phyloP scores from a whole-genome alignment of 2,329 filamentous ascomycete species.

The Juglanconis sp. region DNA sequence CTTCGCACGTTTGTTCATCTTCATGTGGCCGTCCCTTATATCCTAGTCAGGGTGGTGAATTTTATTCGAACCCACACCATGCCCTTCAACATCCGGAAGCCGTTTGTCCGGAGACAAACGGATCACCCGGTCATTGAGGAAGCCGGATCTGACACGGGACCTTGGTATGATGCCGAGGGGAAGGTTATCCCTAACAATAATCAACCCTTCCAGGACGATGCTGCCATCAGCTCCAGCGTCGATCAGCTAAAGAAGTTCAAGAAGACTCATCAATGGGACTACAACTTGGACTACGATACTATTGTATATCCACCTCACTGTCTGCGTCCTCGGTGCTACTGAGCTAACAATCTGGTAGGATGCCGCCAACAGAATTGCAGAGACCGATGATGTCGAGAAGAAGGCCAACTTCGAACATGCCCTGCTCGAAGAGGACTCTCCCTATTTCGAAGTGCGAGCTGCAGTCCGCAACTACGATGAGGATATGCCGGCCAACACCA shows the following conservation, averaged over 20 bases:
- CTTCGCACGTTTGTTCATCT: too few relatives aligned
- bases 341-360: background rate
- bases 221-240: conserved; percentile 4
- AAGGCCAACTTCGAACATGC: conserved; percentile 15
- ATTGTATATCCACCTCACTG: conserved; percentile 6
- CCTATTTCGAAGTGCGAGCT: conserved; percentile 25
- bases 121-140: conserved; percentile 11
- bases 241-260: conserved; percentile 16
- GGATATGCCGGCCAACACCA: conserved; percentile 15
- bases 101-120: conserved; percentile 9
- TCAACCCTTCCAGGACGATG: background rate
- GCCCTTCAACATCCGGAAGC: conserved; percentile 11
- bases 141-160: background rate
- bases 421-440: conserved; percentile 14
- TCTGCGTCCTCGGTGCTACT: background rate
- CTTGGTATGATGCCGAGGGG: conserved; percentile 5
- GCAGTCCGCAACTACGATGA: conserved; percentile 24
- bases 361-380: conserved; percentile 10
- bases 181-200: conserved; percentile 1
- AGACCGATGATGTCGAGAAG: conserved; percentile 17
- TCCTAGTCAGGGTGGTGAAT: too few relatives aligned
- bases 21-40: too few relatives aligned
- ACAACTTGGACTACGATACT: conserved; percentile 13
- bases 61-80: background rate
- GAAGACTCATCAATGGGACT: conserved; percentile 16